Evolutionary conservation across 2,329 filamentous ascomycete genomes (phyloP).

Genomic region (Ceratocystis colombiana): DNA sequence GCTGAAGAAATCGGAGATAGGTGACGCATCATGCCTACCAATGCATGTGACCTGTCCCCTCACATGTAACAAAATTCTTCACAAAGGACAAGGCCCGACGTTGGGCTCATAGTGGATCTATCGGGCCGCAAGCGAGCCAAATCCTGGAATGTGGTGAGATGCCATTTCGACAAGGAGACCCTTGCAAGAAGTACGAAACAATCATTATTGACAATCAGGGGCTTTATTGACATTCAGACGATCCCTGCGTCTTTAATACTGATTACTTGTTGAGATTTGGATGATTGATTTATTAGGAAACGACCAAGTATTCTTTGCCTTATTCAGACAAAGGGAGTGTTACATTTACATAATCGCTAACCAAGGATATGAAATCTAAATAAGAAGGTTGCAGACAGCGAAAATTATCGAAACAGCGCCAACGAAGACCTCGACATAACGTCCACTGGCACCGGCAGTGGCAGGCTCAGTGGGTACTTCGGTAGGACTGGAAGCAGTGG

Average conservation of each 20-base stretch:
- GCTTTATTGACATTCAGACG: background rate
- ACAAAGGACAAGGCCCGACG: background rate
- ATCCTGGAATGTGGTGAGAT: background rate
- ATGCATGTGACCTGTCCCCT: background rate
- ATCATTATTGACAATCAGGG: background rate
- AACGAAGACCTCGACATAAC: conserved; percentile 11
- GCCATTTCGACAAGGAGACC: background rate
- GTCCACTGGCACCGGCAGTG: conserved; percentile 9
- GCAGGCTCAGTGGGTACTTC: conserved; percentile 8
- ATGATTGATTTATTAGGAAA: background rate
- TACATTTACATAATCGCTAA: background rate
- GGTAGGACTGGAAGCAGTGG: background rate
- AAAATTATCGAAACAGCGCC: conserved; percentile 4
- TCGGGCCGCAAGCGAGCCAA: conserved; percentile 4
- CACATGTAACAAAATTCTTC: background rate
- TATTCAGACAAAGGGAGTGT: background rate
- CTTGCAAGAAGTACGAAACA: background rate
- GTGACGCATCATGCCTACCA: background rate
- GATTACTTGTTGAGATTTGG: background rate
- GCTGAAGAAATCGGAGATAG: background rate
- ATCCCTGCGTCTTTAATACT: background rate
- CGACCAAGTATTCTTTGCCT: background rate
- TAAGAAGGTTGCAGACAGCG: conserved; percentile 16
- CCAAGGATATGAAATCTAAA: background rate
- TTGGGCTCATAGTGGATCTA: conserved; percentile 2